These are phyloP conservation scores for Polysphondylium violaceum DNA, from an alignment of 78 protist species.

Conservation along the genomic window DNA sequence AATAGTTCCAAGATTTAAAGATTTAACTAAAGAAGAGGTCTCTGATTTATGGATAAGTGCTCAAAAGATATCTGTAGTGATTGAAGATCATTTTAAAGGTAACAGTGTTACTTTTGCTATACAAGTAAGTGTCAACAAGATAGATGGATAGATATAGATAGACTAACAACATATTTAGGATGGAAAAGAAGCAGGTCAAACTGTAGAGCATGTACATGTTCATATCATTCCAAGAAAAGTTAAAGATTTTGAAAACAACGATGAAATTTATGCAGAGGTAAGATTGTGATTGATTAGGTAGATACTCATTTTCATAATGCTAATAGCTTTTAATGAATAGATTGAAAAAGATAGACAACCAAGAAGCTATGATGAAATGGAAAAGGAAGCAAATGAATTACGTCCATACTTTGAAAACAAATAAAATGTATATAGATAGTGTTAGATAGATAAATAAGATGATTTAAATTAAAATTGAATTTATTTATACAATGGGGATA, in stretches of 20 bases:
- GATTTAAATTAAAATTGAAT: too few relatives aligned
- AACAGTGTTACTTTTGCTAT: slow-evolving; percentile 71
- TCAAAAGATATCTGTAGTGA: slow-evolving; percentile 33
- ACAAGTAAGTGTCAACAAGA: slow-evolving; percentile 13
- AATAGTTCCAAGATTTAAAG: slow-evolving; percentile 69
- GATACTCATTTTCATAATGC: not conserved
- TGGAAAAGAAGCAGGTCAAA: slow-evolving; percentile 88
- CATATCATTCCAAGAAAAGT: slow-evolving; percentile 88
- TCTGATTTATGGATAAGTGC: slow-evolving; percentile 75
- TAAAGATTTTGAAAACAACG: slow-evolving; percentile 77
- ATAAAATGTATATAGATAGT: not conserved
- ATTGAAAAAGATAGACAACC: slow-evolving; percentile 75
- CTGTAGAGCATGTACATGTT: slow-evolving; percentile 89
- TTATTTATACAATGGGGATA: too few relatives aligned
- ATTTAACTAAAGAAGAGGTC: slow-evolving; percentile 69
- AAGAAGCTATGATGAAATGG: slow-evolving; percentile 73
- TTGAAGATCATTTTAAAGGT: slow-evolving; percentile 67
- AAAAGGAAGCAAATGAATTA: slow-evolving; percentile 48
- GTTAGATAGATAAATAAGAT: too few relatives aligned
- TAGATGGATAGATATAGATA: not conserved
- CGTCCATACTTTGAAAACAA: slow-evolving; percentile 33
- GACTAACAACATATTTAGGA: slow-evolving; percentile 20
- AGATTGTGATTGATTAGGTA: not conserved
- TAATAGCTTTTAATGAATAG: not conserved
- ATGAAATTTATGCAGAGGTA: slow-evolving; percentile 80